These are phyloP conservation scores for Blechomonas ayalai DNA, from an alignment of 208 protist genomes.

Conservation along the genomic window DNA sequence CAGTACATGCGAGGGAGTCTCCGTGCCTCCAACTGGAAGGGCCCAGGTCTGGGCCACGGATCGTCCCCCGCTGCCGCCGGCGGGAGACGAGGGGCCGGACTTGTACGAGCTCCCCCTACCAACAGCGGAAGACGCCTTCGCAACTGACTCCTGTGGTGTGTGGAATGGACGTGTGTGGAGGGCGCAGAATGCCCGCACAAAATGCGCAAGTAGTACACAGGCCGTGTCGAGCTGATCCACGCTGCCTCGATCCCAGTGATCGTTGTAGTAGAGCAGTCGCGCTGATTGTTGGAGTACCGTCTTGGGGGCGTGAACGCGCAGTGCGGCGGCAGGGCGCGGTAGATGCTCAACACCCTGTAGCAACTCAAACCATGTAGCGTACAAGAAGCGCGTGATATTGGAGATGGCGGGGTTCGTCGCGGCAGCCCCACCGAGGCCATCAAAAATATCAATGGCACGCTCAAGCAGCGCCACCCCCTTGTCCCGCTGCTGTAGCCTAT, in stretches of 20 bases:
- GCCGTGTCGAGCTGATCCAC: constrained; percentile 60
- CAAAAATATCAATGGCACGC: constrained; percentile 72
- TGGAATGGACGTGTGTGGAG: constrained; percentile 62
- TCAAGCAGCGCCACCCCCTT: constrained; percentile 48
- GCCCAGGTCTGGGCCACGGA: no score
- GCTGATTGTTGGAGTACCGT: constrained; percentile 52
- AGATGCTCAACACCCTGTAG: constrained; percentile 69
- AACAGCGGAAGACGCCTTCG: not conserved
- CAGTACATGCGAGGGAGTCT: constrained; percentile 11
- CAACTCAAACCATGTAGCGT: constrained; percentile 71
- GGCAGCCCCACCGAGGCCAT: constrained; percentile 35
- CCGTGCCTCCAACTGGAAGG: constrained; percentile 21
- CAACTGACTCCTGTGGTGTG: constrained; percentile 1
- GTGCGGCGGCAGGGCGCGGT: constrained; percentile 41
- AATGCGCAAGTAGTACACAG: constrained; percentile 67
- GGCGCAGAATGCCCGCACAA: constrained; percentile 67
- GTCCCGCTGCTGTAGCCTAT: constrained; percentile 30
- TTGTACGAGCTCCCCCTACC: not conserved
- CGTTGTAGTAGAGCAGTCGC: constrained; percentile 63
- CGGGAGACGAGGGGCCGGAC: no score
- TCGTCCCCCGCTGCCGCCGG: no score
- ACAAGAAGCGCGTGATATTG: constrained; percentile 44
- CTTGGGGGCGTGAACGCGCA: constrained; percentile 44
- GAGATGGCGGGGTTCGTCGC: constrained; percentile 17
- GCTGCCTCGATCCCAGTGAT: constrained; percentile 56